phyloP scores from a whole-genome alignment of 1,284 basidiomycete genomes.

The Papiliotrema flavescens region DNA sequence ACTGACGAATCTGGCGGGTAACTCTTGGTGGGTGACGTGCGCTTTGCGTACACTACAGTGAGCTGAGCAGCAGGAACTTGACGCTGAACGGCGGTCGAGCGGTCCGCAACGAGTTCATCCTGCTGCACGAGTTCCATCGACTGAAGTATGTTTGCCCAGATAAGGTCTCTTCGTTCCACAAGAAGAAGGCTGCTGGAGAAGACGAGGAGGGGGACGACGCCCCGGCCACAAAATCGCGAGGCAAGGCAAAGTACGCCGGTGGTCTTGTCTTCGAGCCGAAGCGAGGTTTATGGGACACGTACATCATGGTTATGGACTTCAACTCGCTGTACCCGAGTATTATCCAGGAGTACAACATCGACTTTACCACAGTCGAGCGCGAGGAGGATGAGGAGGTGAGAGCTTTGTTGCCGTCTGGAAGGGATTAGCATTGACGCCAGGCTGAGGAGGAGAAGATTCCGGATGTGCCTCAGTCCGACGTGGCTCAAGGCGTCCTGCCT shows the following conservation, averaged over 20 bases:
- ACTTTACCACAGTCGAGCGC: constrained; percentile 92
- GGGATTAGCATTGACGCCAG: constrained; percentile 45
- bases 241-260: constrained; percentile 96
- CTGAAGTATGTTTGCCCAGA: constrained; percentile 96
- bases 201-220: constrained; percentile 60
- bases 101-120: constrained; percentile 97
- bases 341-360: constrained; percentile 99
- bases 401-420: not conserved
- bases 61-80: constrained; percentile 66
- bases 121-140: constrained; percentile 95
- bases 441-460: constrained; percentile 72
- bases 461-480: constrained; percentile 72
- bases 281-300: constrained; percentile 93
- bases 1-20: constrained; percentile 94
- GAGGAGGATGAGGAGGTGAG: constrained; percentile 56
- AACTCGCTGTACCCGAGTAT: constrained; percentile 99
- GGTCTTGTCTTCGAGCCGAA: constrained; percentile 98
- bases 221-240: constrained; percentile 58
- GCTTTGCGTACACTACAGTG: not conserved
- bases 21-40: constrained; percentile 71
- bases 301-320: constrained; percentile 99
- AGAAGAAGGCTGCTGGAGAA: constrained; percentile 56
- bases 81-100: constrained; percentile 93
- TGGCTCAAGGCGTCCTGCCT: constrained; percentile 83
- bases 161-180: constrained; percentile 64